phyloP scores from a whole-genome alignment of 768 basidiomycete genomes.

The Lactarius sanguifluus region DNA sequence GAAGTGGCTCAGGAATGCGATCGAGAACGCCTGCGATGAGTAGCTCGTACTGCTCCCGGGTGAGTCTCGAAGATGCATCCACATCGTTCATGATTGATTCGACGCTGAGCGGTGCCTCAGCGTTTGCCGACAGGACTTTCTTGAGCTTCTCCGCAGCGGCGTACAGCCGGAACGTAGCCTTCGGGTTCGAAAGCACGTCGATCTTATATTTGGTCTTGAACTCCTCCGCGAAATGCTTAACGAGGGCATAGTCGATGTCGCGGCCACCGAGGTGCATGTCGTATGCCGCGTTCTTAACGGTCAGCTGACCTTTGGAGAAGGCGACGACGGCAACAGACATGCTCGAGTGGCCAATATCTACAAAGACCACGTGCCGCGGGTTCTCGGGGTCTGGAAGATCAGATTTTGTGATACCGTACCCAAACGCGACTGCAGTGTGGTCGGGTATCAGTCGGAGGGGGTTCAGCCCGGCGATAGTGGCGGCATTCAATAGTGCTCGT shows the following conservation, averaged over 20 bases:
- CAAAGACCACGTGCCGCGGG: constrained; percentile 86
- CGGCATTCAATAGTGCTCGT: constrained; percentile 86
- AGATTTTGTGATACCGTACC: constrained; percentile 98
- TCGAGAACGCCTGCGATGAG: constrained; percentile 76
- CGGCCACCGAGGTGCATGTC: constrained; percentile 94
- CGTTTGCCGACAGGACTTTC: constrained; percentile 94
- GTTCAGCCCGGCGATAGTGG: constrained; percentile 85
- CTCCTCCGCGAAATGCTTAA: constrained; percentile 84
- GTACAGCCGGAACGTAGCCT: constrained; percentile 87
- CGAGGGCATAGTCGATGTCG: constrained; percentile 91
- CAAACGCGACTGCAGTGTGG: constrained; percentile 91
- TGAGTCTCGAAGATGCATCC: constrained; percentile 84
- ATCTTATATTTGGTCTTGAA: constrained; percentile 99
- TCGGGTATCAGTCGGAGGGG: constrained; percentile 96
- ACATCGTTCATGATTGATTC: constrained; percentile 97
- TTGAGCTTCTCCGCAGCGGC: constrained; percentile 93
- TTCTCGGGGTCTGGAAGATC: constrained; percentile 86
- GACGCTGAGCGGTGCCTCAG: constrained; percentile 84
- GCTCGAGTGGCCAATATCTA: constrained; percentile 94
- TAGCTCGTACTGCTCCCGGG: constrained; percentile 77
- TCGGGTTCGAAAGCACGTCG: constrained; percentile 87
- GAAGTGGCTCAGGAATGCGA: constrained; percentile 71
- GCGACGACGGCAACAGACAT: constrained; percentile 86
- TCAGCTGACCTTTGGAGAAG: constrained; percentile 91
- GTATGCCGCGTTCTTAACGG: constrained; percentile 84